These are phyloP conservation scores for Coniochaeta sp. DNA, from an alignment of 2,329 filamentous ascomycete genomes.

Conservation along the genomic window DNA sequence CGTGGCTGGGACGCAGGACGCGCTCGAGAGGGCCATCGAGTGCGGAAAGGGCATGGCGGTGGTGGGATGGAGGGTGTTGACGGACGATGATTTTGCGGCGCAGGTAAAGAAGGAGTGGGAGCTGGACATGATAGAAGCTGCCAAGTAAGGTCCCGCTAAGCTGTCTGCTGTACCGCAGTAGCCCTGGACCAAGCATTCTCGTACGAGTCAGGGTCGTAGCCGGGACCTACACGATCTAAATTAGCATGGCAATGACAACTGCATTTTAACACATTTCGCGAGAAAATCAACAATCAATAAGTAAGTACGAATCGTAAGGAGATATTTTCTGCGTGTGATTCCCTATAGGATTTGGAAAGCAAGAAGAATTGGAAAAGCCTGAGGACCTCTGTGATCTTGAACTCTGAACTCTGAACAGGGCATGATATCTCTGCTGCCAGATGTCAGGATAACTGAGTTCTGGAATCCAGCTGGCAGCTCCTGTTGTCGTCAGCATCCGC, in stretches of 20 bases:
- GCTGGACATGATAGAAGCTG: conserved; percentile 21
- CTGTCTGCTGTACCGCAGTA: not conserved
- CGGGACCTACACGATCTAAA: no score
- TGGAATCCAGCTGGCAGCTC: not conserved
- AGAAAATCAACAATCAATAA: no score
- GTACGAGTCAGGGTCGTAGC: not conserved
- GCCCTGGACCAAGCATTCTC: not conserved
- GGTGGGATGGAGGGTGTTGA: conserved; percentile 21
- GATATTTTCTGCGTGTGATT: no score
- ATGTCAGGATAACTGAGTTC: not conserved
- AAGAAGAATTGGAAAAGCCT: no score
- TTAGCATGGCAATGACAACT: no score
- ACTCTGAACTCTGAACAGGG: no score
- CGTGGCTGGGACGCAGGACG: conserved; percentile 28
- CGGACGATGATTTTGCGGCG: conserved; percentile 14
- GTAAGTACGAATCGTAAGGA: no score
- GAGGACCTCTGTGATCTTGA: no score
- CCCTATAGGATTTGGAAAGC: no score
- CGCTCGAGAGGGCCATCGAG: conserved; percentile 23
- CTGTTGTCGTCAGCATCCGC: not conserved
- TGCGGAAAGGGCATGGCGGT: conserved; percentile 25
- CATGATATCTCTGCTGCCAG: not conserved
- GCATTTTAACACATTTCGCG: no score
- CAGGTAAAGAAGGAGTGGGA: conserved; percentile 17
- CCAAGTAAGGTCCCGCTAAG: no score